Percentiles rank a stretch among this genome's conserved stretches.
phyloP scores from a whole-genome alignment of 768 basidiomycete species.

The Tulasnella sp. region DNA sequence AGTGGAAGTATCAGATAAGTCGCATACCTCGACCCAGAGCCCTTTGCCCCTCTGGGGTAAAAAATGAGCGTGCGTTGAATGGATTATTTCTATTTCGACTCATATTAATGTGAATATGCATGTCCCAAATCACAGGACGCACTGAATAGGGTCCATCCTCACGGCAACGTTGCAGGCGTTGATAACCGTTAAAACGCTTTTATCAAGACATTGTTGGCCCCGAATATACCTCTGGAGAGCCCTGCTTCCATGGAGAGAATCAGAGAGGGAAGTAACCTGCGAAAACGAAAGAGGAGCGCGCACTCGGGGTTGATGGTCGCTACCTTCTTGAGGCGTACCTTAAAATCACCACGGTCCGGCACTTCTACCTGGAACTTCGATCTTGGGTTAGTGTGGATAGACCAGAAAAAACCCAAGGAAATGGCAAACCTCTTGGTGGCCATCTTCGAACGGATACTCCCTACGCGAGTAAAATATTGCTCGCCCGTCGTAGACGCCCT shows the following conservation, averaged over 20 bases:
- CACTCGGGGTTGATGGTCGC: conserved; percentile 51
- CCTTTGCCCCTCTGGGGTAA: conserved; percentile 44
- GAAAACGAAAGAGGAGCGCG: conserved; percentile 7
- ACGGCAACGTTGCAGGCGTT: conserved; percentile 57
- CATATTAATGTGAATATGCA: too few species aligned
- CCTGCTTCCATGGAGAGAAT: conserved; percentile 46
- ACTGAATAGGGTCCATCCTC: conserved; percentile 58
- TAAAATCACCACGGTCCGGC: conserved; percentile 29
- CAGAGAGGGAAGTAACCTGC: too few species aligned
- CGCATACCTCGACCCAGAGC: conserved; percentile 35
- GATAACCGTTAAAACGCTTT: conserved; percentile 54
- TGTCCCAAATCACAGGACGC: neutral
- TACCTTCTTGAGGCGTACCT: conserved; percentile 50
- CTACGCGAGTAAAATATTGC: conserved; percentile 63
- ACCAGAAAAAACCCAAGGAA: neutral
- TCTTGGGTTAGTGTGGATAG: neutral
- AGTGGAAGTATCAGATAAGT: too few species aligned
- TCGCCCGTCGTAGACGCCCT: conserved; percentile 68
- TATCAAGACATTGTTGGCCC: conserved; percentile 59
- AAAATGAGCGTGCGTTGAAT: conserved; percentile 67
- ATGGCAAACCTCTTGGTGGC: conserved; percentile 33
- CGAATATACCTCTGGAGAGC: conserved; percentile 51
- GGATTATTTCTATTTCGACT: conserved; percentile 37
- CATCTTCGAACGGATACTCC: conserved; percentile 47
- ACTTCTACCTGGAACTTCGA: conserved; percentile 53